Conservation (phyloP, 106 monocot species). For the Vanilla planifolia region DNA sequence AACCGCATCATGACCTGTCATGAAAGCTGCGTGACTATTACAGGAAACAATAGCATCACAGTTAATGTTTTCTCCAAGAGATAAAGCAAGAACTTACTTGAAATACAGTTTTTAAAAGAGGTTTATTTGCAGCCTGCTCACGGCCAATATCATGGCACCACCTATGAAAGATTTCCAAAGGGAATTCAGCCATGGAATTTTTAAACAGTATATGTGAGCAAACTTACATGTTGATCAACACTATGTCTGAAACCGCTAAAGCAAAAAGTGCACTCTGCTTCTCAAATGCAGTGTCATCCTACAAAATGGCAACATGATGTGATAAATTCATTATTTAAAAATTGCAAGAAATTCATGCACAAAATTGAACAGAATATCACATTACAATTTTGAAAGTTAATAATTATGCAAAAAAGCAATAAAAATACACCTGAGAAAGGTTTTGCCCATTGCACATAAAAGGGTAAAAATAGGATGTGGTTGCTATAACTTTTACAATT, state of each 20-base stretch:
- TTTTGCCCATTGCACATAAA: not conserved
- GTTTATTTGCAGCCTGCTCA: conserved; percentile 98
- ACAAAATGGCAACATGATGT: not conserved
- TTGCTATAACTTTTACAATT: too few relatives aligned
- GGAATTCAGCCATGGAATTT: not conserved
- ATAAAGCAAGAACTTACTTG: conserved; percentile 44
- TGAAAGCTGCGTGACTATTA: conserved; percentile 2
- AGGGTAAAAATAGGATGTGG: too few relatives aligned
- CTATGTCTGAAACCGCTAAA: conserved; percentile 92
- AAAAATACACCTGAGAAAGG: not conserved
- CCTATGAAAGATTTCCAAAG: conserved; percentile 26
- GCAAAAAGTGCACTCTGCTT: conserved; percentile 99
- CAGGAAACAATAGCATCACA: conserved; percentile 7
- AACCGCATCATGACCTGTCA: conserved; percentile 93
- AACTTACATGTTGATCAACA: conserved; percentile 92
- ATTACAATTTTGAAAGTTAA: not conserved
- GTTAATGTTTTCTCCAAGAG: not conserved
- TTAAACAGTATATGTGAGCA: not conserved
- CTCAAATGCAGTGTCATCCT: conserved; percentile 99
- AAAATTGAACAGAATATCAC: too few relatives aligned
- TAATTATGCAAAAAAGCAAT: not conserved
- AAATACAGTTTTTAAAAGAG: conserved; percentile 96
- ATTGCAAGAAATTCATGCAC: not conserved
- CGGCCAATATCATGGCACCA: conserved; percentile 99
- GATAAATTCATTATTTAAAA: not conserved